Evolutionary conservation across 2,329 filamentous ascomycete genomes (phyloP).

Genomic region (Rhynchosporium agropyri): DNA sequence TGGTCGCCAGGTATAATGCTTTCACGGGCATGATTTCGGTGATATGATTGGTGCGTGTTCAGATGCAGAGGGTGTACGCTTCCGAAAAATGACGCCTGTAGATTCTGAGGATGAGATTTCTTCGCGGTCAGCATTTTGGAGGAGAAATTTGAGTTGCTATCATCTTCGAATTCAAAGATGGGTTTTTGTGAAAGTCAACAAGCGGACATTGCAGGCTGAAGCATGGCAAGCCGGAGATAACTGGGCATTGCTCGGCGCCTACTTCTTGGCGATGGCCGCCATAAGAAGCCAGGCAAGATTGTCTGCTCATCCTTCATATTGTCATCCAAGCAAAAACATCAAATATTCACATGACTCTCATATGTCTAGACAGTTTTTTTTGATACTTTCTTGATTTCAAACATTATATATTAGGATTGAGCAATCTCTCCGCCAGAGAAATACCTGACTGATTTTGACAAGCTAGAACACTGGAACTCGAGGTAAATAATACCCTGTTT

Average conservation of each 20-base stretch:
- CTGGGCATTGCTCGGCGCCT: slow-evolving; percentile 4
- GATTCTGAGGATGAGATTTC: neutral
- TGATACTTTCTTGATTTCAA: no score
- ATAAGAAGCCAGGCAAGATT: no score
- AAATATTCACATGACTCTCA: no score
- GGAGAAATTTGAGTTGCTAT: neutral
- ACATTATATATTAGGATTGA: no score
- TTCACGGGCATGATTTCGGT: slow-evolving; percentile 16
- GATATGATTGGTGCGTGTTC: slow-evolving; percentile 13
- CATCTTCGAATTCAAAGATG: neutral
- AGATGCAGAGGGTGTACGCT: slow-evolving; percentile 10
- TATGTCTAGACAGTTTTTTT: no score
- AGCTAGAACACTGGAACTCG: no score
- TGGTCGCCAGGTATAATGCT: neutral
- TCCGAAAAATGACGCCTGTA: slow-evolving; percentile 6
- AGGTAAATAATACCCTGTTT: no score
- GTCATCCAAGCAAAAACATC: no score
- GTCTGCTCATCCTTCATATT: no score
- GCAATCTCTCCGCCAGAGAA: no score
- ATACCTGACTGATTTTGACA: no score
- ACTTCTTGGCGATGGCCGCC: neutral
- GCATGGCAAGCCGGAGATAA: neutral
- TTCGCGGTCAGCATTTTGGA: neutral
- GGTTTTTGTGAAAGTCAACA: neutral
- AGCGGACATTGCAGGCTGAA: neutral